phyloP scores from a whole-genome alignment of 1,284 basidiomycete species.

The Sporisorium exsertum region DNA sequence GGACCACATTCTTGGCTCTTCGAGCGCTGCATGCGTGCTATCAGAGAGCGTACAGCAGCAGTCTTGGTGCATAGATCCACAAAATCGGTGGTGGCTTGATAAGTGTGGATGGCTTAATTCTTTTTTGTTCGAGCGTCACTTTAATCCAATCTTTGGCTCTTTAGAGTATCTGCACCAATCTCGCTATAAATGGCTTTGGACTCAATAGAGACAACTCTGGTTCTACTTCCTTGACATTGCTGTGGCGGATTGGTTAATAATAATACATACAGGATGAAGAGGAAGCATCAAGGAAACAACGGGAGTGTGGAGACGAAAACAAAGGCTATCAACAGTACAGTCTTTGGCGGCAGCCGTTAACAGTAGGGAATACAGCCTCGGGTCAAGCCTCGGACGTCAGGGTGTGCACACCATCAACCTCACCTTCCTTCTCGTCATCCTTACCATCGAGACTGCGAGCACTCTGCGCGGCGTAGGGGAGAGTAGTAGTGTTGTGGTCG shows the following conservation, averaged over 20 bases:
- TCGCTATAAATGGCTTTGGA: neutral
- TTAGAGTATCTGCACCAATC: neutral
- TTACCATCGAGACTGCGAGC: neutral
- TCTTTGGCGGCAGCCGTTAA: neutral
- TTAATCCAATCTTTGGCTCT: neutral
- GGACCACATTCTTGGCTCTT: too few species aligned
- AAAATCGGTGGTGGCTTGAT: too few species aligned
- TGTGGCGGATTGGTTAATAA: neutral
- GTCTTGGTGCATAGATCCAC: too few species aligned
- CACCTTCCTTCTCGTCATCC: slow-evolving; percentile 1
- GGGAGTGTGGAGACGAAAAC: neutral
- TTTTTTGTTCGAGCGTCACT: neutral
- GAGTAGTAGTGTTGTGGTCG: neutral
- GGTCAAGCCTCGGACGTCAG: neutral
- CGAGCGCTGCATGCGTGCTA: too few species aligned
- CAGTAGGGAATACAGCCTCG: neutral
- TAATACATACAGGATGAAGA: neutral
- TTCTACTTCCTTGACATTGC: neutral
- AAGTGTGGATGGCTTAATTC: too few species aligned
- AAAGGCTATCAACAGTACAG: neutral
- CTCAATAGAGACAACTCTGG: neutral
- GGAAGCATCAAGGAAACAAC: neutral
- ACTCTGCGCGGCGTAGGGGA: neutral
- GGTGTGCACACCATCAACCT: neutral
- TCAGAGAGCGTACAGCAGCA: too few species aligned